These are phyloP conservation scores for Pecoramyces ruminantium DNA, from an alignment of 192 early-diverging fungal genomes.

Conservation along the genomic window DNA sequence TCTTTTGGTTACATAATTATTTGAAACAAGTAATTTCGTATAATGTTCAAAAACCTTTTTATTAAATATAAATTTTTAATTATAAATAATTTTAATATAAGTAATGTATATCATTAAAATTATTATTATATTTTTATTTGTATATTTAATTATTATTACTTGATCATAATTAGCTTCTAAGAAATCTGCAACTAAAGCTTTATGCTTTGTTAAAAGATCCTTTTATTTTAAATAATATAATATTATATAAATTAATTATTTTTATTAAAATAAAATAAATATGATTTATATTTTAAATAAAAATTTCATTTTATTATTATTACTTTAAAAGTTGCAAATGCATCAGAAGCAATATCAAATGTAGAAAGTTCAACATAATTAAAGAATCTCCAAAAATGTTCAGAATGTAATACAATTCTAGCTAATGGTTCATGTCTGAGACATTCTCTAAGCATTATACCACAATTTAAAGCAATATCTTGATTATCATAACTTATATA, in stretches of 20 bases:
- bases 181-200: conserved; percentile 76
- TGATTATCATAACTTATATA: conserved; percentile 76
- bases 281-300: no score
- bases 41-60: conserved; percentile 71
- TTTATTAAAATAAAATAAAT: no score
- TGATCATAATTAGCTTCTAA: conserved; percentile 76
- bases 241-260: neutral
- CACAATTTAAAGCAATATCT: conserved; percentile 92
- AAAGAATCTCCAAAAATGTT: conserved; percentile 87
- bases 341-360: conserved; percentile 97
- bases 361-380: conserved; percentile 89
- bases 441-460: conserved; percentile 93
- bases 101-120: no score
- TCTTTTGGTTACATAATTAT: conserved; percentile 94
- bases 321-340: conserved; percentile 92
- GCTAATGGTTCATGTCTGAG: conserved; percentile 84
- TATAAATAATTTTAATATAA: neutral
- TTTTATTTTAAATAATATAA: conserved; percentile 2
- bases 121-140: no score
- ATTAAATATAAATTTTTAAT: neutral
- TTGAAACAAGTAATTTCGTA: conserved; percentile 61
- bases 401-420: conserved; percentile 63
- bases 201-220: conserved; percentile 91
- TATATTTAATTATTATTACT: no score
- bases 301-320: no score